Evolutionary conservation across 441 rosid species (phyloP), one percentile per base, ranked within the genome.

Genomic region (Theobroma grandiflorum): DNA sequence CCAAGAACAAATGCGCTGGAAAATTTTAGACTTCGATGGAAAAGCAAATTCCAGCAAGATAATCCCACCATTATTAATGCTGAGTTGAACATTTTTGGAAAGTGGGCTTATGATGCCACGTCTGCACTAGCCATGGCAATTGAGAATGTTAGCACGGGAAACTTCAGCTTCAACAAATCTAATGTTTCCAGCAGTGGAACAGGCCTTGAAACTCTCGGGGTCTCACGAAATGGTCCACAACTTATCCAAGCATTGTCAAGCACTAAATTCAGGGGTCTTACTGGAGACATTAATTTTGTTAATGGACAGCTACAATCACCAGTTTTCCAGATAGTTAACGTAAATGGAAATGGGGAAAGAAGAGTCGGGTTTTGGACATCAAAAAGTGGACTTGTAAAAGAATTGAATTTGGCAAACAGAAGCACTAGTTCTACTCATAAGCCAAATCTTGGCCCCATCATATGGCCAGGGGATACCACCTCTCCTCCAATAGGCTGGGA

Each of bases 391-490:
- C 68, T 94, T 0, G 38, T 74, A 18, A 86, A 59, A 62, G 76
- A 50, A 38, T 31, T 93, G 42, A 14, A 58, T 64, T 80, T 43
- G 6, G 4, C 52, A 43, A 83, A 77, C 0, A 6, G 0, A 4
- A 82, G 65, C 62, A 67, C 2, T 0, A 52, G 83, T 58, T 87
- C 87, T 1, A 83, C 12, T 20, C 8, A 90, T 16, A 80, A 78
- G 74, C 80, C 81, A 72, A 86, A 80, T 75, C 83, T 94, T 7
- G 74, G 82, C 38, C 2, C 77, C 0, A 79, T 90, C 15, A 79
- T 85, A 47, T 92, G 98, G 98, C 94, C 93, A 2, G 94, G 97
- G 59, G 90, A 89, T 59, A 16, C 84, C 6, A 62, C 26, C 37
- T 67, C 2, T 38, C 6, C 76, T 63, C 93, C 96, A 0, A 89